A percentile compares a stretch with the other conserved stretches of the same genome.
Evolutionary conservation across 441 rosid genomes (phyloP).

Genomic region (Hura crepitans): DNA sequence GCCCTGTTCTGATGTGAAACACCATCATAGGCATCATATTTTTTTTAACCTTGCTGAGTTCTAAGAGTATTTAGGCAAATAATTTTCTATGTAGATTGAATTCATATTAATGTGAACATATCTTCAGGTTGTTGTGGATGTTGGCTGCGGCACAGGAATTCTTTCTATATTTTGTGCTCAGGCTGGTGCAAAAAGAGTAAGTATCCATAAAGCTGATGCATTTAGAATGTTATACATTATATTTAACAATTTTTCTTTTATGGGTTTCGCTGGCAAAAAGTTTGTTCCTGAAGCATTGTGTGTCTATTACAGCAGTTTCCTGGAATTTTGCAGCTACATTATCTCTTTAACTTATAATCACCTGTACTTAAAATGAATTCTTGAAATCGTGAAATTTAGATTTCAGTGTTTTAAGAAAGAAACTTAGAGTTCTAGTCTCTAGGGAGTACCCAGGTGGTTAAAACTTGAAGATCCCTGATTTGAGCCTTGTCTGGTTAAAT

Average conservation of each 20-base stretch:
- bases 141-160: slow-evolving; percentile 98
- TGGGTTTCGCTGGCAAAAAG: not conserved
- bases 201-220: slow-evolving; percentile 7
- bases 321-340: slow-evolving; percentile 6
- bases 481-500: not conserved
- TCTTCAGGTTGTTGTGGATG: slow-evolving; percentile 87
- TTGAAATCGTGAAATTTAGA: not conserved
- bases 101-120: slow-evolving; percentile 20
- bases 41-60: not conserved
- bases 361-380: not conserved
- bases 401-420: not conserved
- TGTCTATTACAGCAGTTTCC: slow-evolving; percentile 11
- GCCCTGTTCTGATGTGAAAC: not conserved
- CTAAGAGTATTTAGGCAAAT: not conserved
- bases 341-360: not conserved
- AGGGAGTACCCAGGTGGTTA: not conserved
- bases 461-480: not conserved
- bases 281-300: not conserved
- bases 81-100: not conserved
- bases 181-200: slow-evolving; percentile 96
- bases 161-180: slow-evolving; percentile 97
- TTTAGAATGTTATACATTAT: not conserved
- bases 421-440: not conserved
- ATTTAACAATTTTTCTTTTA: not conserved
- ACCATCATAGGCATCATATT: not conserved